phyloP scores from a whole-genome alignment of 805 yeast species.

The Suhomyces emberorum region DNA sequence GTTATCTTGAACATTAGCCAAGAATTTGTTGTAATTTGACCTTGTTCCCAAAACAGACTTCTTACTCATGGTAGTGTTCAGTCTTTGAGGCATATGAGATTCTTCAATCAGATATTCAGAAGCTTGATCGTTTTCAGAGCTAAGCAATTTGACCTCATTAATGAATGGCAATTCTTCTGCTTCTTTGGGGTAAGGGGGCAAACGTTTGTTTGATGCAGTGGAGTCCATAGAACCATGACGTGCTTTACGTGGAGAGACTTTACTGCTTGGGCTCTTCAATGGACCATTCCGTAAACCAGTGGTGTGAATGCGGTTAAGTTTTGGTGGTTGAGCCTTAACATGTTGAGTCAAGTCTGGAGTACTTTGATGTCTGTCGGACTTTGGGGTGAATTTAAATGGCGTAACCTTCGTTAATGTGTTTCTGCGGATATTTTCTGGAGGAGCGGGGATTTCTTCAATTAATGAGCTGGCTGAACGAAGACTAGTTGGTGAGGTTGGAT shows the following conservation, averaged over 20 bases:
- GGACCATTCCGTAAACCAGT: conserved; percentile 11
- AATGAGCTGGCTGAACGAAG: neutral
- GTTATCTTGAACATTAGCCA: conserved; percentile 25
- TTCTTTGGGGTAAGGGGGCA: conserved; percentile 18
- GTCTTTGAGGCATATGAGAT: conserved; percentile 16
- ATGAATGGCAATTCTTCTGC: conserved; percentile 36
- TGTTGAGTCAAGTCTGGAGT: conserved; percentile 15
- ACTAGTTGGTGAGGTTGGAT: neutral
- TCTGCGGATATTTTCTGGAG: conserved; percentile 10
- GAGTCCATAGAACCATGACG: conserved; percentile 8
- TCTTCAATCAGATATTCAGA: conserved; percentile 1
- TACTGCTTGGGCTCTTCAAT: neutral
- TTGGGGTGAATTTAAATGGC: conserved; percentile 16
- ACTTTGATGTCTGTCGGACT: conserved; percentile 11
- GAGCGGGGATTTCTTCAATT: neutral
- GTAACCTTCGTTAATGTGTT: conserved; percentile 19
- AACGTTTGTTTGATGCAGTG: conserved; percentile 9
- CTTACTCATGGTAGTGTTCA: conserved; percentile 30
- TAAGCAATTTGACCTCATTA: conserved; percentile 30
- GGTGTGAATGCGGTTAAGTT: conserved; percentile 15
- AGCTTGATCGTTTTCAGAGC: conserved; percentile 12
- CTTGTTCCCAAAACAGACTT: conserved; percentile 39
- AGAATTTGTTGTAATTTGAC: conserved; percentile 34
- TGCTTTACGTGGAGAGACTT: neutral
- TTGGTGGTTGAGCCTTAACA: conserved; percentile 11